Percentiles rank a stretch among this genome's conserved stretches.
Conservation (phyloP, 306 rosid genomes). For the Chamaecrista fasciculata region DNA sequence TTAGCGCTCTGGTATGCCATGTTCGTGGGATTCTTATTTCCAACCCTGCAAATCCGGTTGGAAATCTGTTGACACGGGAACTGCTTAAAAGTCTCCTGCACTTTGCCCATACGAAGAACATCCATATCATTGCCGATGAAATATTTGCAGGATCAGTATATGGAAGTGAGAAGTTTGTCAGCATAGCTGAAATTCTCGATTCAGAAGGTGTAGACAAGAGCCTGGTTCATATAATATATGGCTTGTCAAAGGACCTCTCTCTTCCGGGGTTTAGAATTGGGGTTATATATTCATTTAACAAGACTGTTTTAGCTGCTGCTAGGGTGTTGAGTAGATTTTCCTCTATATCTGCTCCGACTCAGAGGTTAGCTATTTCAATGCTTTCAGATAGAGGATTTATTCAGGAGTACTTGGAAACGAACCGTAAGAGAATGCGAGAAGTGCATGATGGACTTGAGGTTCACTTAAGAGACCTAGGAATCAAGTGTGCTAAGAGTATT, state of each 20-base stretch:
- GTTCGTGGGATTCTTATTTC: conserved; percentile 81
- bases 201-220: conserved; percentile 60
- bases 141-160: conserved; percentile 82
- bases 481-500: conserved; percentile 71
- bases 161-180: conserved; percentile 74
- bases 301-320: conserved; percentile 63
- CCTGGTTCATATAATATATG: conserved; percentile 77
- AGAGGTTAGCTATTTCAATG: conserved; percentile 65
- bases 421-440: conserved; percentile 43
- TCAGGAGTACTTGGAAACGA: conserved; percentile 61
- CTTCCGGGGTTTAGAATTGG: conserved; percentile 89
- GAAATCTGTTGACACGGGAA: conserved; percentile 62
- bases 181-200: conserved; percentile 79
- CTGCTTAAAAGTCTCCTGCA: conserved; percentile 57
- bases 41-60: conserved; percentile 89
- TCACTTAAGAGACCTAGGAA: conserved; percentile 63
- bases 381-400: conserved; percentile 67
- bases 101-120: conserved; percentile 82
- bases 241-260: conserved; percentile 85
- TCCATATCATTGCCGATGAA: conserved; percentile 82
- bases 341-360: conserved; percentile 73
- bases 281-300: conserved; percentile 61
- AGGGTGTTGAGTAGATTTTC: conserved; percentile 75
- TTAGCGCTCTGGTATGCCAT: too few species aligned
- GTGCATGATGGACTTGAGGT: conserved; percentile 51